Conservation (phyloP, 805 yeast genomes). For the Suhomyces tanzawaensis region DNA sequence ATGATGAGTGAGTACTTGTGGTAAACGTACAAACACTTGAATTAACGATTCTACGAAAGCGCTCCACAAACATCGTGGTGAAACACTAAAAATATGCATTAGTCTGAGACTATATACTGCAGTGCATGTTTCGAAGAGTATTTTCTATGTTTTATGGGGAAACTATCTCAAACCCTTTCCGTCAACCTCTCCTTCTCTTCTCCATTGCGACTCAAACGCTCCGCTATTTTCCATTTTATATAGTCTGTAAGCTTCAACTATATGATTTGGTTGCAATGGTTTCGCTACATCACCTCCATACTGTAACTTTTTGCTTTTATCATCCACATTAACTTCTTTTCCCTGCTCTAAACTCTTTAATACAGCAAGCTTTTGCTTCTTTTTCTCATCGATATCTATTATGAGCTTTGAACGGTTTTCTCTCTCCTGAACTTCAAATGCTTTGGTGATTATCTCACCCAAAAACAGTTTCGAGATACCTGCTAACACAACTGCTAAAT, state of each 20-base stretch:
- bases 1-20: no score
- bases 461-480: constrained; percentile 86
- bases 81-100: no score
- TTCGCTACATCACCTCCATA: constrained; percentile 43
- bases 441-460: constrained; percentile 86
- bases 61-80: no score
- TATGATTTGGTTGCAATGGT: constrained; percentile 80
- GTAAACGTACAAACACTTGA: no score
- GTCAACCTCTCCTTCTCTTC: constrained; percentile 66
- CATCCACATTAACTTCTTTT: constrained; percentile 28
- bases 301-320: constrained; percentile 16
- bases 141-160: no score
- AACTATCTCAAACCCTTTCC: constrained; percentile 68
- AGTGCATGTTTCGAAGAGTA: no score
- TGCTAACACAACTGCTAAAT: constrained; percentile 75
- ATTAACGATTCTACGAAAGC: no score
- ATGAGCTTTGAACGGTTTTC: constrained; percentile 44
- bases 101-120: no score
- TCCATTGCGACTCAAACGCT: constrained; percentile 63
- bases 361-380: constrained; percentile 32
- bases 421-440: constrained; percentile 65
- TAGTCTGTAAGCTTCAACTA: constrained; percentile 85
- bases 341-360: constrained; percentile 42
- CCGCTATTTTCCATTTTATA: constrained; percentile 66
- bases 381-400: constrained; percentile 38